phyloP scores from a whole-genome alignment of 2,329 filamentous ascomycete species.

The Proliferodiscus dingleyae region DNA sequence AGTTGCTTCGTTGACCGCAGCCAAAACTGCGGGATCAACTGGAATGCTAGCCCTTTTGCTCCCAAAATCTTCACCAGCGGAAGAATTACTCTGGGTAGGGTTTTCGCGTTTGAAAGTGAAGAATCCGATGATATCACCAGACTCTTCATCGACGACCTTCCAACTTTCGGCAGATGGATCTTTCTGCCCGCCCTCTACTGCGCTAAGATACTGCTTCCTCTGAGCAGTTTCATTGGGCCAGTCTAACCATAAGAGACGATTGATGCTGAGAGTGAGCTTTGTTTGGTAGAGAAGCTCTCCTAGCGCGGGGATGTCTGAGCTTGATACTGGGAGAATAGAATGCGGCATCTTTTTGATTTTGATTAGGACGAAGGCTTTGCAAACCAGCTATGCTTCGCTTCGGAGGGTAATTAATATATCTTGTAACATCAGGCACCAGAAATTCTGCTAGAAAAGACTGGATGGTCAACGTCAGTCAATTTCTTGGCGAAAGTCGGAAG shows the following conservation, averaged over 20 bases:
- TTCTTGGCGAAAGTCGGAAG: too few species aligned
- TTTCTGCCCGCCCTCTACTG: background rate
- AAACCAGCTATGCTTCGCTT: too few species aligned
- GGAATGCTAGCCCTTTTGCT: background rate
- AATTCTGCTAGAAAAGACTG: too few species aligned
- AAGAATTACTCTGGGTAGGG: background rate
- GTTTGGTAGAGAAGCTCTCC: background rate
- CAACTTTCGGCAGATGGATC: background rate
- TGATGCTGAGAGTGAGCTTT: slow-evolving; percentile 3
- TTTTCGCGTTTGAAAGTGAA: background rate
- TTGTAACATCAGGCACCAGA: too few species aligned
- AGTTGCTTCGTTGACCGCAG: too few species aligned
- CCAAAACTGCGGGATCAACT: too few species aligned
- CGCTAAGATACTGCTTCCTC: background rate
- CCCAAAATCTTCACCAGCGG: background rate
- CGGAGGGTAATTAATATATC: too few species aligned
- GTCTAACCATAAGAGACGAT: slow-evolving; percentile 2
- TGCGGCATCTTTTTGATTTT: too few species aligned
- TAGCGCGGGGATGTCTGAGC: background rate
- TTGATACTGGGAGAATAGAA: background rate
- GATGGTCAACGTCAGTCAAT: too few species aligned
- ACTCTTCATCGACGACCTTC: slow-evolving; percentile 3
- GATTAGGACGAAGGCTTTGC: too few species aligned
- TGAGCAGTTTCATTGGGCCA: slow-evolving; percentile 6
- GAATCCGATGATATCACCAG: background rate